phyloP scores from a whole-genome alignment of 2,329 filamentous ascomycete species.

The Colletotrichum caudatum region DNA sequence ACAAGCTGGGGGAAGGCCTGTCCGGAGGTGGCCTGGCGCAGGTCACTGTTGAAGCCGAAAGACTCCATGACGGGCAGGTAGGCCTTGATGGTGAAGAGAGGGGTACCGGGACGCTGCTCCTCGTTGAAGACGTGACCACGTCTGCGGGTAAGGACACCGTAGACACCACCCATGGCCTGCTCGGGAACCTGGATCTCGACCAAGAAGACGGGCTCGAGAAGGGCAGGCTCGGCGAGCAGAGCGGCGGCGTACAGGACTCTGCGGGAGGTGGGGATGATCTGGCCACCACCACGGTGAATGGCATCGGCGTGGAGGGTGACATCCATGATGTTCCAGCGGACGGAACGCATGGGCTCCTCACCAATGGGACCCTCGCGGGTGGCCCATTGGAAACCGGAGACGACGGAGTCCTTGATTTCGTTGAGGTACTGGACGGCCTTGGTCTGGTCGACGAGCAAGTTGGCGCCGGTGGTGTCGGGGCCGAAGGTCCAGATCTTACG shows the following conservation, averaged over 20 bases:
- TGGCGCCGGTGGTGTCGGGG: constrained; percentile 96
- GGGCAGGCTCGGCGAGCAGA: constrained; percentile 89
- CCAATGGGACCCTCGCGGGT: constrained; percentile 96
- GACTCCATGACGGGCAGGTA: constrained; percentile 97
- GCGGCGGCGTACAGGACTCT: constrained; percentile 96
- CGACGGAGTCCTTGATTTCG: constrained; percentile 99
- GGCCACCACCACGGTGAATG: constrained; percentile 99
- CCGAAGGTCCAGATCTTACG: constrained; percentile 99
- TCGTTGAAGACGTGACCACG: constrained; percentile 99
- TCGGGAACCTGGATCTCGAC: constrained; percentile 99
- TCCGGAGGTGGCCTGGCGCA: constrained; percentile 91
- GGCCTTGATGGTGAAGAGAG: constrained; percentile 99
- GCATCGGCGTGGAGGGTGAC: constrained; percentile 99
- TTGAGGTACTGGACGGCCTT: constrained; percentile 99
- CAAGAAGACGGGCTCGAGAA: constrained; percentile 98
- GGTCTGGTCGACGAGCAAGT: constrained; percentile 99
- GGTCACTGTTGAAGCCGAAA: constrained; percentile 98
- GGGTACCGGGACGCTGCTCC: constrained; percentile 97
- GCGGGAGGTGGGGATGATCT: constrained; percentile 97
- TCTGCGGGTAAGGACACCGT: constrained; percentile 96
- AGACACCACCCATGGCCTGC: constrained; percentile 99
- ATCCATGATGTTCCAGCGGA: constrained; percentile 99
- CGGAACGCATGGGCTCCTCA: constrained; percentile 96
- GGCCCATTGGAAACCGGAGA: constrained; percentile 99
- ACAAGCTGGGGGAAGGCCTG: constrained; percentile 99